Conservation (phyloP, 371 early-diverging fungal species). For the Rhizomucor miehei region DNA sequence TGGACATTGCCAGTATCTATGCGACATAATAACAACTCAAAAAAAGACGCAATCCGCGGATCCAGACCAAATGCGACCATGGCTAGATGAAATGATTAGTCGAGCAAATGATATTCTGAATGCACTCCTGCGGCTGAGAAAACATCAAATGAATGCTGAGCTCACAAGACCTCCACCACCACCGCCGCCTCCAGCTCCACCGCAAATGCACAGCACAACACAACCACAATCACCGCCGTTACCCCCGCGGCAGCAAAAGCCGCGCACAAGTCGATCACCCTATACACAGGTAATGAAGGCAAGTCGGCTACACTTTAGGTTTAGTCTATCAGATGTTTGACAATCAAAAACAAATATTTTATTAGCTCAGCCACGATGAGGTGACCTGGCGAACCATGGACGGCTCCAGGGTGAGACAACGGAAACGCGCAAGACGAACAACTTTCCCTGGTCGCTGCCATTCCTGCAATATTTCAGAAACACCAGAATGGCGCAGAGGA, state of each 20-base stretch:
- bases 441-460: constrained; percentile 53
- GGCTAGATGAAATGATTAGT: constrained; percentile 45
- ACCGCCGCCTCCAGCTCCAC: not conserved
- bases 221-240: constrained; percentile 3
- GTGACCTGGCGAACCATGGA: no score
- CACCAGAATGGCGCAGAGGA: constrained; percentile 73
- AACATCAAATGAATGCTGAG: constrained; percentile 31
- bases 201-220: no score
- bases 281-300: not conserved
- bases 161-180: not conserved
- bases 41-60: constrained; percentile 12
- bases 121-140: constrained; percentile 39
- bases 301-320: not conserved
- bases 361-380: no score
- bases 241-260: not conserved
- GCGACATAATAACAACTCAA: constrained; percentile 23
- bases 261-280: not conserved
- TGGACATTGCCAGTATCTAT: constrained; percentile 24
- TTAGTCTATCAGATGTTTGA: not conserved
- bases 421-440: constrained; percentile 3
- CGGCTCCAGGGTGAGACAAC: no score
- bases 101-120: constrained; percentile 42
- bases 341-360: no score
- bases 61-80: constrained; percentile 17
- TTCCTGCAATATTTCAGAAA: constrained; percentile 61